These are phyloP conservation scores for Diversispora epigaea DNA, from an alignment of 192 early-diverging fungal species.

Conservation along the genomic window DNA sequence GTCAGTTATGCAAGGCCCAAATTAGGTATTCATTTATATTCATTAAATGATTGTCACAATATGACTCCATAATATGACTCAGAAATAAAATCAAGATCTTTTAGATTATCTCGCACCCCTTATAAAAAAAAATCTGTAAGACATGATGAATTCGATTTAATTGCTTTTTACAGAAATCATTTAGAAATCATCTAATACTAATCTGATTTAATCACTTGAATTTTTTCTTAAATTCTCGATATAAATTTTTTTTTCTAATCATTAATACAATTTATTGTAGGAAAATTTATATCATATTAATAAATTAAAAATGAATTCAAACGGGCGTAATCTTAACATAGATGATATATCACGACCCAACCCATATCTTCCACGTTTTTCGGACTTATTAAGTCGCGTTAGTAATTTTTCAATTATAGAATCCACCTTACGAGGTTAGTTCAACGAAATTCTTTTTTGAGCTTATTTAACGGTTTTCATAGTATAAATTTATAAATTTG, in stretches of 20 bases:
- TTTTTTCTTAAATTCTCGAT: neutral
- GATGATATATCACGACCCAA: neutral
- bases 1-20: too few species aligned
- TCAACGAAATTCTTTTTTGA: neutral
- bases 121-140: too few species aligned
- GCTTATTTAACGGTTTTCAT: neutral
- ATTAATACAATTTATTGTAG: neutral
- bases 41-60: too few species aligned
- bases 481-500: constrained; percentile 13
- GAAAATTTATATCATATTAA: neutral
- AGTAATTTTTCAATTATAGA: constrained; percentile 95
- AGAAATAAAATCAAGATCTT: too few species aligned
- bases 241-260: neutral
- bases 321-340: neutral
- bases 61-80: too few species aligned
- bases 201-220: too few species aligned
- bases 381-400: constrained; percentile 78
- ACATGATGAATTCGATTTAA: too few species aligned
- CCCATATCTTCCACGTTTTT: constrained; percentile 53
- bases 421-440: constrained; percentile 85
- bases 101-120: too few species aligned
- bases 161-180: too few species aligned
- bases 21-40: too few species aligned
- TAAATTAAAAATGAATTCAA: neutral
- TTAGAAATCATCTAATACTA: too few species aligned